Evolutionary conservation across 1,284 basidiomycete species (phyloP), one percentile per base, ranked within the genome.

Genomic region (Cystobasidium sp.): DNA sequence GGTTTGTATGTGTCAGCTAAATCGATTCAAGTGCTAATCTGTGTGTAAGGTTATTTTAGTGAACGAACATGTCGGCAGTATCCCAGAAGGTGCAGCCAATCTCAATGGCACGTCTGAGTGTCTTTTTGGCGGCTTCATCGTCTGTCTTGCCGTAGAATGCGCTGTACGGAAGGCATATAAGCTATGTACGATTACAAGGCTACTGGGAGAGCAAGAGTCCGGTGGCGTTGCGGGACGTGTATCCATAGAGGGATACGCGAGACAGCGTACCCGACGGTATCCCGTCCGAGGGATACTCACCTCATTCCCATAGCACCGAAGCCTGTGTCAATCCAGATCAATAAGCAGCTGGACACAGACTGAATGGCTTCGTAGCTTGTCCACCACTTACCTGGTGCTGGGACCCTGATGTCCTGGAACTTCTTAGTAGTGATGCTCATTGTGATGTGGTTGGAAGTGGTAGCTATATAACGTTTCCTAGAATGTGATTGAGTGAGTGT

Each of bases 51-150:
- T n/a, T n/a, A n/a, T n/a, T 20, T 20, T 7, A 39, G 10, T 5
- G 22, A 9, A 43, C 22, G 18, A 5, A 74, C 62, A 77, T 65
- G 44, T 68, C 62, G 3, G 76, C 75, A 1, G 73, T 75, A 52
- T 78, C 53, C 69, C 68, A 70, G 47, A 65, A 47, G 0, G 75
- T 78, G 53, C 64, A 74, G 47, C 75, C 75, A 68, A 78, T 69
- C 44, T 78, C 74, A 51, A 79, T 72, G 6, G 78, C 75, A 22
- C 75, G 69, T 47, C 76, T 52, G 6, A 79, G 63, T 1, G 75
- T 75, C 1, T 31, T 39, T 53, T 79, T 76, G 6, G 63, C 55
- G 14, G 74, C 39, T 18, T 77, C 77, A 24, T 75, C 64, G 47
- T 76, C 62, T 9, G 61, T 63, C 0, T 37, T 46, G 31, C 78